Evolutionary conservation across 768 basidiomycete genomes (phyloP), one percentile per base, ranked within the genome.

Genomic region (Xerocomellus amylosporus): DNA sequence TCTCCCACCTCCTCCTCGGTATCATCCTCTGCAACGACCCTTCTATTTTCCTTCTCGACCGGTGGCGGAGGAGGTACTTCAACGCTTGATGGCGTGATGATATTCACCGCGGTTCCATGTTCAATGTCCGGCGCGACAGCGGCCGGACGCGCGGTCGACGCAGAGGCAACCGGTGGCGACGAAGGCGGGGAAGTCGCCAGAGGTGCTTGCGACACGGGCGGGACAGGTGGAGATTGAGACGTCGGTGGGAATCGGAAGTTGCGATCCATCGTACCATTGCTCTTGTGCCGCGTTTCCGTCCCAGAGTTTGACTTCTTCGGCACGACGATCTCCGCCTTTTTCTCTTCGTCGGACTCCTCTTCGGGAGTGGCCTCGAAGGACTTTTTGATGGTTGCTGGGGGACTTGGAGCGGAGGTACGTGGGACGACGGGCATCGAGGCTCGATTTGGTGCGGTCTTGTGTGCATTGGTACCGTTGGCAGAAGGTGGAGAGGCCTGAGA

Each of bases 51-150:
- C 71, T 92, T 90, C 66, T 88, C 86, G 14, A 88, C 78, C 1
- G 87, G 87, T 24, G 89, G 88, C 4, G 90, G 90, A 0, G 89
- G 85, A 4, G 88, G 89, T 7, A 91, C 85, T 64, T 91, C 88
- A 13, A 88, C 85, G 49, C 75, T 84, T 22, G 83, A 78, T 2
- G 86, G 84, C 19, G 82, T 77, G 22, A 86, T 74, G 4, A 84
- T 71, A 24, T 58, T 67, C 6, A 71, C 63, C 5, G 46, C 55
- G 28, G 51, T 46, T 26, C 38, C 42, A 52, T 46, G 53, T 41
- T 62, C 61, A 8, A 36, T n/a, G 4, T 59, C 51, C 12, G 45
- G 41, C n/a, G 37, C 51, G 3, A 54, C 37, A 14, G 47, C 36
- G 2, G n/a, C 39, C 12, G 49, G 43, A 31, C 31, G 59, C 0